Evolutionary conservation across 192 early-diverging fungal genomes (phyloP).

Genomic region (Glomus cerebriforme): DNA sequence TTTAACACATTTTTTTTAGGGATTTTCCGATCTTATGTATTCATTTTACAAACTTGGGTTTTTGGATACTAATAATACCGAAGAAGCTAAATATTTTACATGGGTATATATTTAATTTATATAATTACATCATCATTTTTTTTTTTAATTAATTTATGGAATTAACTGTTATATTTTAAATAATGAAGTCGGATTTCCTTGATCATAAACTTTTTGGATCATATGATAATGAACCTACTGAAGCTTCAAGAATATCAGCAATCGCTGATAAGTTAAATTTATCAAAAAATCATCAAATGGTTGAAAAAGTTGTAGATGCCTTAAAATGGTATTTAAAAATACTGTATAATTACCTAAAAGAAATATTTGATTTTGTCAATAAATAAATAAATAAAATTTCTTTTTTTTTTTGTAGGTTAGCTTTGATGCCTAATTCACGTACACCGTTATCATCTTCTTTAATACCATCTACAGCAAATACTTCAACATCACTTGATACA

Average conservation of each 20-base stretch:
- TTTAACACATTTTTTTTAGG: constrained; percentile 39
- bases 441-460: not conserved
- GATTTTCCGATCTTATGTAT: constrained; percentile 87
- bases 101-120: constrained; percentile 44
- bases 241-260: constrained; percentile 26
- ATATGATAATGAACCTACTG: constrained; percentile 27
- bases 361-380: not conserved
- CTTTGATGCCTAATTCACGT: constrained; percentile 33
- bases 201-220: constrained; percentile 42
- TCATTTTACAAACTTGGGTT: constrained; percentile 79
- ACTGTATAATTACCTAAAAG: not conserved
- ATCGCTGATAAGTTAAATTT: constrained; percentile 47
- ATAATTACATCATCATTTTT: not conserved
- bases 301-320: constrained; percentile 56
- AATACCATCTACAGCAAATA: constrained; percentile 31
- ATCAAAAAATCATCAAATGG: constrained; percentile 42
- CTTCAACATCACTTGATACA: constrained; percentile 73
- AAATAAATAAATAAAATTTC: constrained; percentile 18
- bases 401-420: constrained; percentile 23
- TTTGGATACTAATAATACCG: constrained; percentile 52
- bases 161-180: not conserved
- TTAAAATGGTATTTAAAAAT: constrained; percentile 52
- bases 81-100: constrained; percentile 34
- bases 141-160: not conserved
- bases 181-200: constrained; percentile 45